Evolutionary conservation across 768 basidiomycete genomes (phyloP).

Genomic region (Fibroporia radiculosa): DNA sequence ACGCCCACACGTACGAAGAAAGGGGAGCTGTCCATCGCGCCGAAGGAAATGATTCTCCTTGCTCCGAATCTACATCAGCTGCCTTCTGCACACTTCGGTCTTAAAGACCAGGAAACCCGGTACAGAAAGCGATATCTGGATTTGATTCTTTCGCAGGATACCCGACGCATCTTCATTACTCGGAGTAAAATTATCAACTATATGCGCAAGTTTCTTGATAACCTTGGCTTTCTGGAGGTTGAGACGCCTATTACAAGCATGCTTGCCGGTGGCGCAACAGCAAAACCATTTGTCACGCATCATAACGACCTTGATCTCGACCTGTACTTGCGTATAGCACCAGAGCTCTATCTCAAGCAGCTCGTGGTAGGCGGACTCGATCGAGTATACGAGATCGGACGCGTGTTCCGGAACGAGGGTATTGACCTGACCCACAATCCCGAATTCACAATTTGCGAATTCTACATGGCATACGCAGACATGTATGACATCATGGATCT

Average conservation of each 20-base stretch:
- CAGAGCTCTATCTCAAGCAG: conserved; percentile 97
- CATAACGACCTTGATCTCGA: conserved; percentile 98
- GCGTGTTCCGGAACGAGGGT: conserved; percentile 97
- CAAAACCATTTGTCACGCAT: conserved; percentile 98
- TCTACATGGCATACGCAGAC: conserved; percentile 99
- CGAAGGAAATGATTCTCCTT: conserved; percentile 76
- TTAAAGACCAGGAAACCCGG: conserved; percentile 96
- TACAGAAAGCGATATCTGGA: conserved; percentile 99
- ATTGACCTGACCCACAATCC: conserved; percentile 99
- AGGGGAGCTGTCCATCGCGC: conserved; percentile 89
- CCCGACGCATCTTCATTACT: conserved; percentile 85
- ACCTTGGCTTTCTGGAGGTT: conserved; percentile 93
- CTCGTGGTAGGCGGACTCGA: conserved; percentile 96
- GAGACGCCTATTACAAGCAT: conserved; percentile 98
- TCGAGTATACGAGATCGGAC: conserved; percentile 96
- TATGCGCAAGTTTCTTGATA: conserved; percentile 83
- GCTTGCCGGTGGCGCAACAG: conserved; percentile 94
- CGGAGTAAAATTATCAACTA: conserved; percentile 90
- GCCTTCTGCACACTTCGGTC: conserved; percentile 84
- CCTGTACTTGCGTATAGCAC: conserved; percentile 93
- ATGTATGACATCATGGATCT: conserved; percentile 99
- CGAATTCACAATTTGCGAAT: conserved; percentile 99
- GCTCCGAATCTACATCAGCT: conserved; percentile 95
- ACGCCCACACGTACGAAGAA: conserved; percentile 87
- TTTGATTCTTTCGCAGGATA: conserved; percentile 87